These are phyloP conservation scores for Iodosphaeria phyllophila DNA, from an alignment of 2,329 filamentous ascomycete species.

Conservation along the genomic window DNA sequence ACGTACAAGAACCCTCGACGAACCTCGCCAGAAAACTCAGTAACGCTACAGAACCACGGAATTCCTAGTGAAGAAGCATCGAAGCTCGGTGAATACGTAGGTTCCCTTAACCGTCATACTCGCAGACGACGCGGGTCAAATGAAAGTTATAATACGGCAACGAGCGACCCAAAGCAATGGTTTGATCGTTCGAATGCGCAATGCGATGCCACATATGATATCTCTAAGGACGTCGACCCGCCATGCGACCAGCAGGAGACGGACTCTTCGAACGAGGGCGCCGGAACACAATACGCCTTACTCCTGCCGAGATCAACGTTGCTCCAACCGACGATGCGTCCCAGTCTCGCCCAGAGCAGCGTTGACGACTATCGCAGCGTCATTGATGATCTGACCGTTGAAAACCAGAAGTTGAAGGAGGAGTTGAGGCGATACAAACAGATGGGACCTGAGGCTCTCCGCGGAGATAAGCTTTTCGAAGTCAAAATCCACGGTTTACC, in stretches of 20 bases:
- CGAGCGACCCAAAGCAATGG: conserved; percentile 33
- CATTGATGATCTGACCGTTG: conserved; percentile 72
- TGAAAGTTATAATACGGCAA: conserved; percentile 27
- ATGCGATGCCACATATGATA: conserved; percentile 21
- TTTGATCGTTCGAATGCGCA: conserved; percentile 35
- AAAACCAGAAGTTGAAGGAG: conserved; percentile 63
- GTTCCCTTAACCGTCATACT: conserved; percentile 2
- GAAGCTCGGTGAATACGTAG: conserved; percentile 6
- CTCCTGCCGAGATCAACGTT: conserved; percentile 4
- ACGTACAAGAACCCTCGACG: conserved; percentile 17
- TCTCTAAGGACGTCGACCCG: conserved; percentile 33
- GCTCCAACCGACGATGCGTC: conserved; percentile 9
- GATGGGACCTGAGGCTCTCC: conserved; percentile 43
- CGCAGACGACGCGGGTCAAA: conserved; percentile 24
- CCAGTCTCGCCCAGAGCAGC: conserved; percentile 30
- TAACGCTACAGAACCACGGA: conserved; percentile 27
- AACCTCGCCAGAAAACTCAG: conserved; percentile 23
- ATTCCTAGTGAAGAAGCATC: conserved; percentile 23
- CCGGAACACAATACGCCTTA: conserved; percentile 8
- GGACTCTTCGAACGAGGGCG: conserved; percentile 30
- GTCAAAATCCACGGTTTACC: conserved; percentile 61
- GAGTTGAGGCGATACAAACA: conserved; percentile 54
- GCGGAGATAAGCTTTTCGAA: conserved; percentile 66
- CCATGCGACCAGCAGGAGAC: conserved; percentile 35
- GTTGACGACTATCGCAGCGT: conserved; percentile 64